phyloP scores from a whole-genome alignment of 1,139 yeast genomes.

The Barnettozyma hawaiiensis region DNA sequence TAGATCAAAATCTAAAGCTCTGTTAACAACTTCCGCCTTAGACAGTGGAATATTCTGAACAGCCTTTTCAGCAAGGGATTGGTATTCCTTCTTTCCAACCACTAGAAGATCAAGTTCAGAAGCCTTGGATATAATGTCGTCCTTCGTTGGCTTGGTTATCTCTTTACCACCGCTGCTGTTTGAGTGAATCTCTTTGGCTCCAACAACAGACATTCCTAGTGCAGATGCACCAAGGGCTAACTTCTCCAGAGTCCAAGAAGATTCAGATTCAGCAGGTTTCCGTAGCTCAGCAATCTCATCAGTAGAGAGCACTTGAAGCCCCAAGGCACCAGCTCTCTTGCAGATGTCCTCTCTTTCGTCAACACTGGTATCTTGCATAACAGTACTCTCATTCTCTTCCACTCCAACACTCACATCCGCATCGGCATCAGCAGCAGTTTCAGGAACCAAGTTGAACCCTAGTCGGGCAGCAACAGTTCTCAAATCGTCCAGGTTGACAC shows the following conservation, averaged over 20 bases:
- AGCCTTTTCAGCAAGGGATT: conserved; percentile 1
- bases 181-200: neutral
- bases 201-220: conserved; percentile 8
- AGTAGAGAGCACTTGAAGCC: conserved; percentile 24
- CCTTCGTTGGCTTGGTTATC: neutral
- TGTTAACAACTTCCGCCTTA: conserved; percentile 28
- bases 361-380: conserved; percentile 8
- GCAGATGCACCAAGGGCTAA: conserved; percentile 9
- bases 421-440: conserved; percentile 1
- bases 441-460: conserved; percentile 26
- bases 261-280: neutral
- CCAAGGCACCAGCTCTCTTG: conserved; percentile 12
- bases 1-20: conserved; percentile 44
- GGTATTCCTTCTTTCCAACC: conserved; percentile 23
- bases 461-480: conserved; percentile 21
- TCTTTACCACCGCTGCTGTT: neutral
- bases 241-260: conserved; percentile 4
- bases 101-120: conserved; percentile 11
- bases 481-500: conserved; percentile 18
- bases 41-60: conserved; percentile 17
- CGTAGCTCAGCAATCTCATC: conserved; percentile 19
- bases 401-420: conserved; percentile 9
- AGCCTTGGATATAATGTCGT: conserved; percentile 8
- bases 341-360: conserved; percentile 5
- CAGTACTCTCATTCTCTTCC: conserved; percentile 9